Evolutionary conservation across 2,329 filamentous ascomycete species (phyloP).

Genomic region (Rachicladosporium sp.): DNA sequence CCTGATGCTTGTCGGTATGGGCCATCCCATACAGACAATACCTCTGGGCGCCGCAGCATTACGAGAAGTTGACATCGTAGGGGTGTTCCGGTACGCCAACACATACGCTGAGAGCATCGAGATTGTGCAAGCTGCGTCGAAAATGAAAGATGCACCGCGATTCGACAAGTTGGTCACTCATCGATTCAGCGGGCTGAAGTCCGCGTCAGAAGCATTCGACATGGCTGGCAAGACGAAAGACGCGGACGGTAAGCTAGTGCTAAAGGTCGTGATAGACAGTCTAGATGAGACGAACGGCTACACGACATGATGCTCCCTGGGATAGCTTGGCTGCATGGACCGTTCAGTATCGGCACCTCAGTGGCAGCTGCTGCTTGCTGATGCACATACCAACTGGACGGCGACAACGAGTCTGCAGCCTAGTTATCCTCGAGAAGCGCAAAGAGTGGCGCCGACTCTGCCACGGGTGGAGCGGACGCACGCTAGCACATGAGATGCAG

Average conservation of each 20-base stretch:
- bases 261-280: slow-evolving; percentile 54
- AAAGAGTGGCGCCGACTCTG: too few species aligned
- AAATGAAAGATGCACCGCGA: slow-evolving; percentile 41
- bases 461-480: too few species aligned
- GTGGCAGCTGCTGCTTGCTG: too few species aligned
- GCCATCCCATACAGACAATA: slow-evolving; percentile 61
- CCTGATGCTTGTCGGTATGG: slow-evolving; percentile 69
- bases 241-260: slow-evolving; percentile 53
- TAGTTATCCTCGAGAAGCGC: too few species aligned
- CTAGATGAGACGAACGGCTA: not conserved
- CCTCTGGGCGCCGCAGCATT: slow-evolving; percentile 61
- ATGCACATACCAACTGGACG: too few species aligned
- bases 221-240: slow-evolving; percentile 58
- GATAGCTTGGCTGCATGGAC: too few species aligned
- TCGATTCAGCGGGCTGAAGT: slow-evolving; percentile 51
- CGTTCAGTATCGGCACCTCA: too few species aligned
- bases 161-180: slow-evolving; percentile 65
- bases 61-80: slow-evolving; percentile 63
- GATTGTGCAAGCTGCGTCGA: slow-evolving; percentile 36
- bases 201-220: slow-evolving; percentile 53
- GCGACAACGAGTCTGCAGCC: too few species aligned
- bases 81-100: slow-evolving; percentile 66
- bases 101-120: slow-evolving; percentile 61
- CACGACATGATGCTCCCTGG: too few species aligned
- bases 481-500: too few species aligned